A percentile compares a stretch with the other conserved stretches of the same genome.
Evolutionary conservation across 1,284 basidiomycete genomes (phyloP).

Genomic region (Stygiomarasmius scandens): DNA sequence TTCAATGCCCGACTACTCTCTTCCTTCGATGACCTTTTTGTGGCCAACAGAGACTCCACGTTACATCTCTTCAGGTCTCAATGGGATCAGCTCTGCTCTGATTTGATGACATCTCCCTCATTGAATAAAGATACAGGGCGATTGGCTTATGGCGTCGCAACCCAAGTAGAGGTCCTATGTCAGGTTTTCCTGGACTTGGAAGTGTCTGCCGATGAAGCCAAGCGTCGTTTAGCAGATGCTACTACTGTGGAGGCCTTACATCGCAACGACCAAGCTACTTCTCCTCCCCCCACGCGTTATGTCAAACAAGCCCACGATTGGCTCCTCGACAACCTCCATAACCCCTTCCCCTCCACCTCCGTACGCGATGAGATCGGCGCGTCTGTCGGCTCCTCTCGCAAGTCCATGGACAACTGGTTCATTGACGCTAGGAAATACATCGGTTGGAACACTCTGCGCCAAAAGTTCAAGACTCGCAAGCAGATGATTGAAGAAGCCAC

Average conservation of each 20-base stretch:
- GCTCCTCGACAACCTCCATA: slow-evolving; percentile 47
- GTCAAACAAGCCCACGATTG: slow-evolving; percentile 41
- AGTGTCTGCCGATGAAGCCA: background rate
- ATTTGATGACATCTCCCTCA: background rate
- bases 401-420: slow-evolving; percentile 53
- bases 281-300: slow-evolving; percentile 27
- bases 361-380: slow-evolving; percentile 32
- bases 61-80: background rate
- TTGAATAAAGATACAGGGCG: background rate
- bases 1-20: background rate
- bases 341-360: slow-evolving; percentile 48
- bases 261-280: background rate
- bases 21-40: background rate
- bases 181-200: slow-evolving; percentile 6
- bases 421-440: slow-evolving; percentile 49
- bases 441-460: slow-evolving; percentile 51
- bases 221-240: background rate
- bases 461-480: background rate
- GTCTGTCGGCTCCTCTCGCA: slow-evolving; percentile 22
- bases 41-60: background rate
- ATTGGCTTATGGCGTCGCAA: slow-evolving; percentile 10
- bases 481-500: background rate
- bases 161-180: slow-evolving; percentile 11
- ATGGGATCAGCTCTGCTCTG: slow-evolving; percentile 1
- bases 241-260: background rate